A percentile compares a stretch with the other conserved stretches of the same genome.
These are phyloP conservation scores for Hyaloscypha bicolor DNA, from an alignment of 495 filamentous ascomycete species.

Conservation along the genomic window DNA sequence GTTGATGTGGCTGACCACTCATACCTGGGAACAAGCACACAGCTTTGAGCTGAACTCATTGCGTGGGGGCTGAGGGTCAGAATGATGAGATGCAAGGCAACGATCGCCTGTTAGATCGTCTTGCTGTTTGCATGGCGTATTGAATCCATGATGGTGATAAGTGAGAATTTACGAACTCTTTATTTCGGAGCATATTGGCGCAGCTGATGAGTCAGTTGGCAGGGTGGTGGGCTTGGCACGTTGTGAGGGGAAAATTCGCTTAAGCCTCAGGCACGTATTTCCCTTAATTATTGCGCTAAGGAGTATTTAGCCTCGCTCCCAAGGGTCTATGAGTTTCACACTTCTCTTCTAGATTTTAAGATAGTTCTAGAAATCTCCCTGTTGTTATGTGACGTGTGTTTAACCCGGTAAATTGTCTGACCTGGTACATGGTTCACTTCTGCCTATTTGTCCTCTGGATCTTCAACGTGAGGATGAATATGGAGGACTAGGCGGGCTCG, in stretches of 20 bases:
- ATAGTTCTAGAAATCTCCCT: too few relatives aligned
- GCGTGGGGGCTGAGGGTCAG: background rate
- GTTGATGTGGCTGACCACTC: background rate
- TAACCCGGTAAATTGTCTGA: too few relatives aligned
- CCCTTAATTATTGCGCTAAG: too few relatives aligned
- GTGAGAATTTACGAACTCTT: background rate
- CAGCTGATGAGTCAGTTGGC: background rate
- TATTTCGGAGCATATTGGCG: background rate
- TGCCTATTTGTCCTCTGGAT: too few relatives aligned
- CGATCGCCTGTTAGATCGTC: background rate
- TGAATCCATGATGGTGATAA: background rate
- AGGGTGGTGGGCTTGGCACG: background rate
- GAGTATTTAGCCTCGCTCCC: too few relatives aligned
- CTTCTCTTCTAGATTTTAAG: too few relatives aligned
- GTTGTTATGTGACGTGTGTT: too few relatives aligned
- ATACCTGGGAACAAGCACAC: background rate
- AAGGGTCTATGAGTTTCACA: background rate
- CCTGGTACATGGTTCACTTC: too few relatives aligned
- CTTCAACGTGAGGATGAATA: too few relatives aligned
- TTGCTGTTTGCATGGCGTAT: background rate
- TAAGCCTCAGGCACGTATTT: too few relatives aligned
- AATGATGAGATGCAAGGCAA: background rate
- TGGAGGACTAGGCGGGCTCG: too few relatives aligned
- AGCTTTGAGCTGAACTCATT: background rate
- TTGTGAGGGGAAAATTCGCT: background rate